These are phyloP conservation scores for Mucuna pruriens DNA, from an alignment of 306 rosid species.

Conservation along the genomic window DNA sequence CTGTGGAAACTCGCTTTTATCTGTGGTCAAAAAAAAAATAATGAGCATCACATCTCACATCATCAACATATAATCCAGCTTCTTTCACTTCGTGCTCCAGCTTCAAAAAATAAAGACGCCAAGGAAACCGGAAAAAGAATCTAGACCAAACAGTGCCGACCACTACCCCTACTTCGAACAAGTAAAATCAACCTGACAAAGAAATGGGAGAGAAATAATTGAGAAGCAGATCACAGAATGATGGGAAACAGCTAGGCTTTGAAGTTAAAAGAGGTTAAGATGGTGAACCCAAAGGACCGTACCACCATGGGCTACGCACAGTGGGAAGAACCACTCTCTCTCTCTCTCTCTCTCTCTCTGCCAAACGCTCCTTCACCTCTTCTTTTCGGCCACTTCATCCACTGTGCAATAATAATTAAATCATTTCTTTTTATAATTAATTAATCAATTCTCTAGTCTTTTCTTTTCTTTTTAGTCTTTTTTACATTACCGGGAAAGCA, in stretches of 20 bases:
- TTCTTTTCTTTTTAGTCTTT: neutral
- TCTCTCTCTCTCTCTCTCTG: no score
- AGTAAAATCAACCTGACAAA: constrained; percentile 38
- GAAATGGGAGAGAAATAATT: constrained; percentile 30
- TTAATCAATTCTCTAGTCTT: neutral
- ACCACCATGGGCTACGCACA: constrained; percentile 41
- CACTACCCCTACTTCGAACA: constrained; percentile 1
- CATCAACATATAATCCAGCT: constrained; percentile 56
- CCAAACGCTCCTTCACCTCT: constrained; percentile 43
- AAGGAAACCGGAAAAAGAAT: constrained; percentile 31
- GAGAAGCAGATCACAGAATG: constrained; percentile 44
- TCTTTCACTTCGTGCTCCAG: constrained; percentile 55
- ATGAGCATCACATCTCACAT: constrained; percentile 58
- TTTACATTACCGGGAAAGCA: constrained; percentile 49
- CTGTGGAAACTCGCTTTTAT: constrained; percentile 52
- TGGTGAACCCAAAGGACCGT: constrained; percentile 44
- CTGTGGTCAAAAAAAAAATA: constrained; percentile 63
- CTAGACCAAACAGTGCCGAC: constrained; percentile 49
- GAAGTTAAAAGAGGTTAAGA: constrained; percentile 13
- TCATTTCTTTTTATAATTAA: neutral
- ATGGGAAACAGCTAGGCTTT: neutral
- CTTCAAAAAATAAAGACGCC: constrained; percentile 47
- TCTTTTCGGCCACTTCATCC: constrained; percentile 45
- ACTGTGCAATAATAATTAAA: constrained; percentile 17
- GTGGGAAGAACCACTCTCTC: constrained; percentile 24